Evolutionary conservation across 208 protist species (phyloP).

Genomic region (Crithidia mellificae): DNA sequence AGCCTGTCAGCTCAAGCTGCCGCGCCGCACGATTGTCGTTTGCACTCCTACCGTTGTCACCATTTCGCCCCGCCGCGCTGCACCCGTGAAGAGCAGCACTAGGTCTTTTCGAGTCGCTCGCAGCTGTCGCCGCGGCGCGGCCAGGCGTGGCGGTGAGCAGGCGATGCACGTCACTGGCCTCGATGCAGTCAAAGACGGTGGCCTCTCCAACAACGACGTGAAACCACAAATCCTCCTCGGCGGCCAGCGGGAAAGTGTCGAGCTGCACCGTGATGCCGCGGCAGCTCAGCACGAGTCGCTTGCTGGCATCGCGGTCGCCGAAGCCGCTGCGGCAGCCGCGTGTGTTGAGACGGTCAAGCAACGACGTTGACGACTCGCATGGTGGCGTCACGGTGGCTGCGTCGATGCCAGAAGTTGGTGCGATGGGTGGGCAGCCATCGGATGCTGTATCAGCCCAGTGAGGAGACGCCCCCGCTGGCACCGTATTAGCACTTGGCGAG

Average conservation of each 20-base stretch:
- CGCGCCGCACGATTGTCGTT: too few relatives aligned
- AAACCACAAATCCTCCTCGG: slow-evolving; percentile 48
- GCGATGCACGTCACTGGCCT: slow-evolving; percentile 49
- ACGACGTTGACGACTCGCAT: slow-evolving; percentile 27
- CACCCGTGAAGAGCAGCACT: too few relatives aligned
- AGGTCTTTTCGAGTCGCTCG: too few relatives aligned
- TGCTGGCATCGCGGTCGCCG: slow-evolving; percentile 42
- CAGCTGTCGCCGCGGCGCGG: background rate
- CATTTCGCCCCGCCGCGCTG: too few relatives aligned
- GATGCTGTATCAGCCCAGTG: too few relatives aligned
- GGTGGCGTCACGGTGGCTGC: background rate
- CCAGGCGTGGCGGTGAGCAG: slow-evolving; percentile 49
- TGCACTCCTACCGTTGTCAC: background rate
- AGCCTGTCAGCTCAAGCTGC: slow-evolving; percentile 33
- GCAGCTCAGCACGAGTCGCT: slow-evolving; percentile 54
- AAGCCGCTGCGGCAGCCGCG: slow-evolving; percentile 38
- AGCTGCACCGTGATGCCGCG: slow-evolving; percentile 52
- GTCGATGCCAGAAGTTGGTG: too few relatives aligned
- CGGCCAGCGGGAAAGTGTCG: slow-evolving; percentile 45
- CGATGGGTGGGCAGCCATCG: too few relatives aligned
- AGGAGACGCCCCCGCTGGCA: too few relatives aligned
- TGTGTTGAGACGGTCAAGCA: slow-evolving; percentile 20
- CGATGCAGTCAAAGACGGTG: slow-evolving; percentile 64
- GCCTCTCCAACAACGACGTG: slow-evolving; percentile 45
- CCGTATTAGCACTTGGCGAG: too few relatives aligned